Evolutionary conservation across 2,329 filamentous ascomycete genomes (phyloP).

Genomic region (Scortechinia acanthostroma): DNA sequence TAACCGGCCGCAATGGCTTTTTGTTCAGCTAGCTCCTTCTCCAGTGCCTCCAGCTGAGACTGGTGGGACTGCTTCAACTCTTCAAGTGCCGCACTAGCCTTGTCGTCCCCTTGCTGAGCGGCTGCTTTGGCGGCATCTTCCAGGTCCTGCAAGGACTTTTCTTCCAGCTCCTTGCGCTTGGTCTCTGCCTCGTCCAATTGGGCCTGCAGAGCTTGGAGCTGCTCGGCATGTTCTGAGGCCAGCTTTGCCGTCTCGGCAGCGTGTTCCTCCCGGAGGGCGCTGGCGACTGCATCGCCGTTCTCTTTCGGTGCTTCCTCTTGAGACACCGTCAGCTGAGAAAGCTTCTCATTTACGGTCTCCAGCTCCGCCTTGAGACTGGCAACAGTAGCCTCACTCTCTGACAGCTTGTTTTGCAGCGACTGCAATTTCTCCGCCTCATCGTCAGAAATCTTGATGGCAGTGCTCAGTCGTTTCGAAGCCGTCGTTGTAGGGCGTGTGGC

Average conservation of each 20-base stretch:
- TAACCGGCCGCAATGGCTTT: constrained; percentile 17
- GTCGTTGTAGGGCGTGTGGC: background rate
- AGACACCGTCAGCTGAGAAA: constrained; percentile 15
- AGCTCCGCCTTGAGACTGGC: constrained; percentile 16
- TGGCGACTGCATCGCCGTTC: background rate
- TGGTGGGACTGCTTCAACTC: constrained; percentile 23
- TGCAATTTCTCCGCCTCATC: constrained; percentile 11
- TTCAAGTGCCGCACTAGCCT: constrained; percentile 21
- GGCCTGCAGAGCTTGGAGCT: constrained; percentile 17
- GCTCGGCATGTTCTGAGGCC: constrained; percentile 17
- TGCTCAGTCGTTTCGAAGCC: background rate
- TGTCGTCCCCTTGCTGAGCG: constrained; percentile 20
- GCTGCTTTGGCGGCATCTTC: constrained; percentile 25
- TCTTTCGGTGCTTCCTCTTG: constrained; percentile 13
- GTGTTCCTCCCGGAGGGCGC: background rate
- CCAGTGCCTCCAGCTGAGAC: constrained; percentile 19
- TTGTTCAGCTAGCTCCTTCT: constrained; percentile 20
- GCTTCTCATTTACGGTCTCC: constrained; percentile 20
- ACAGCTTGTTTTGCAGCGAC: constrained; percentile 20
- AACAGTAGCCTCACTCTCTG: constrained; percentile 21
- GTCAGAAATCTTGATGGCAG: background rate
- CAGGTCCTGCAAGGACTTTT: constrained; percentile 22
- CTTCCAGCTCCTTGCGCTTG: constrained; percentile 22
- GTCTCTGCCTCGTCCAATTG: constrained; percentile 23
- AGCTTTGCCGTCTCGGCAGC: constrained; percentile 16